Evolutionary conservation across 192 early-diverging fungal species (phyloP), one percentile per base, ranked within the genome.

Genomic region (Coemansia sp.): DNA sequence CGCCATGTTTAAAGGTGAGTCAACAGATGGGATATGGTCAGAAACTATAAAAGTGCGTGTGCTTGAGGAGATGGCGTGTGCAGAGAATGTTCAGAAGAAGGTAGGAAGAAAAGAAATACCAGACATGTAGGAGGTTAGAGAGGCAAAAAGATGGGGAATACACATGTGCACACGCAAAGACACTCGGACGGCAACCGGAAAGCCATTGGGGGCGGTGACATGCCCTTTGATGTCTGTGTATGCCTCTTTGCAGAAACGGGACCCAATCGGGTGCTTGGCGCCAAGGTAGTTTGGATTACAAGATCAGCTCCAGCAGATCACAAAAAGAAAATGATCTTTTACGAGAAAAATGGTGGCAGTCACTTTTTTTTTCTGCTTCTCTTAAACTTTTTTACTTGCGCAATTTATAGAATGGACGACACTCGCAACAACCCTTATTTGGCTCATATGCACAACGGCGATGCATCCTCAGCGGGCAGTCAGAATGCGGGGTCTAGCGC

Each of bases 371-470:
- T 24, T 33, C 21, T 27, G 24, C 24, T 27, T 27, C 24, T 19
- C 11, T 13, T 33, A 42, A 35, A 40, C 42, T 24, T 67, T 60
- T 51, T 60, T 44, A 4, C 3, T 48, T 13, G 4, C 29, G 14
- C 35, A 35, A 6, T n/a, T 35, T 31, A 9, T 11, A 35, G 9
- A 66, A 82, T 82, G 79, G 51, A 46, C 1, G 79, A 76, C 29
- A 74, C 71, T 21, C 68, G 66, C 42, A 72, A 72, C 68, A 83
- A 83, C 57, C 81, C 81, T 36, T 83, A 83, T 39, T 67, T 83
- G 40, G 75, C 81, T 24, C 81, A 83, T 48, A 83, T 83, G 81
- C 81, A 77, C 45, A 59, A 59, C 41, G 60, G 44, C 41, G 63
- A 31, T 11, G 62, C 66, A 9, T 51, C 45, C 29, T 62, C 48